These are phyloP conservation scores for Zasmidium angulare DNA, from an alignment of 2,329 filamentous ascomycete genomes.

Conservation along the genomic window DNA sequence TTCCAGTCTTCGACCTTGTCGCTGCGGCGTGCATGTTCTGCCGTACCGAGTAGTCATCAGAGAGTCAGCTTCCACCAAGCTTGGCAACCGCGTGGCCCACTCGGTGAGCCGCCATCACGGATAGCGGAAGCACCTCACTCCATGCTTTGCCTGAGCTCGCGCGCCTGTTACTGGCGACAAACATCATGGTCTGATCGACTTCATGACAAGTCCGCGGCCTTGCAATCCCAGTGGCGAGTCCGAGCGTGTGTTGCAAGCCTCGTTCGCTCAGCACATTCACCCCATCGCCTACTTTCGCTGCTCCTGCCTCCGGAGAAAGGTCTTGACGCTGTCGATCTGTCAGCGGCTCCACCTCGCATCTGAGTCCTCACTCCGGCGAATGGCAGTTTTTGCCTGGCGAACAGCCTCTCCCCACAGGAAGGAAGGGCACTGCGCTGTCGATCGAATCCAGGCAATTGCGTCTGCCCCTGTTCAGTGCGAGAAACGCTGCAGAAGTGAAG, in stretches of 20 bases:
- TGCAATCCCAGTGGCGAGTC: neutral
- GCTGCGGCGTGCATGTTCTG: neutral
- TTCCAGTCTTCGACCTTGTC: neutral
- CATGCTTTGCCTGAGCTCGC: neutral
- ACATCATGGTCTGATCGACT: neutral
- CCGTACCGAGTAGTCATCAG: neutral
- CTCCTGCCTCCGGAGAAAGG: too few species aligned
- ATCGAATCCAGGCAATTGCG: neutral
- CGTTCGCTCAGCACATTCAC: neutral
- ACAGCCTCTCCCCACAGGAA: neutral
- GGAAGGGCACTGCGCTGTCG: neutral
- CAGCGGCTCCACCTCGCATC: slow-evolving; percentile 1
- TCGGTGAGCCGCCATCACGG: too few species aligned
- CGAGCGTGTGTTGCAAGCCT: neutral
- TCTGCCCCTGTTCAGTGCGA: neutral
- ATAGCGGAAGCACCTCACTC: neutral
- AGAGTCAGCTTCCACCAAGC: neutral
- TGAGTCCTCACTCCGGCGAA: neutral
- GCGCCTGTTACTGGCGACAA: neutral
- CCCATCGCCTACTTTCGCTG: neutral
- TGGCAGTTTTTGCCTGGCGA: neutral
- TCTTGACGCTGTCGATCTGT: neutral
- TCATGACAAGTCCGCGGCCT: neutral
- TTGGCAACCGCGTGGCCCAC: neutral
- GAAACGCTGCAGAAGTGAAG: neutral